These are phyloP conservation scores for Phytophthora vignae DNA, from an alignment of 352 stramenopile species.

Conservation along the genomic window DNA sequence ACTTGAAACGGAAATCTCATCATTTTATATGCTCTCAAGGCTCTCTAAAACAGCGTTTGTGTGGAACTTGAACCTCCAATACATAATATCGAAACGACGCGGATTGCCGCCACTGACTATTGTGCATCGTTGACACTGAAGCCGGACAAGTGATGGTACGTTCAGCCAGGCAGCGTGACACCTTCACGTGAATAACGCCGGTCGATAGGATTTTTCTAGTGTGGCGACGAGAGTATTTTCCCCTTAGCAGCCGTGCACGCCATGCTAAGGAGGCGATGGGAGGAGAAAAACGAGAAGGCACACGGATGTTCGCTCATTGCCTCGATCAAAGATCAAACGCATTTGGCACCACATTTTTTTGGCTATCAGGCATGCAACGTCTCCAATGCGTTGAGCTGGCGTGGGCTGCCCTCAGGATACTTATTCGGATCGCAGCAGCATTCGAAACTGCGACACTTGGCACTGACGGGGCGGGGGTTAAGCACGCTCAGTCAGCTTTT, in stretches of 20 bases:
- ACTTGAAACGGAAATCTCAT: slow-evolving; percentile 19
- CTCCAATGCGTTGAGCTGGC: neutral
- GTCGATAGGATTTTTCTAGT: slow-evolving; percentile 16
- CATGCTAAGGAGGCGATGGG: neutral
- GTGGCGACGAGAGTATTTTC: slow-evolving; percentile 5
- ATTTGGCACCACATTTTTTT: neutral
- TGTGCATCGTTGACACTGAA: slow-evolving; percentile 9
- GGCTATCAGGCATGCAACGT: neutral
- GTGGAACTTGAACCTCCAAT: neutral
- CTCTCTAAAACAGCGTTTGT: neutral
- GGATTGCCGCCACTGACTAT: neutral
- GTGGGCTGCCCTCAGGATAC: neutral
- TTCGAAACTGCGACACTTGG: neutral
- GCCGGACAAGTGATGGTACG: slow-evolving; percentile 1
- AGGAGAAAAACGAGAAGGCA: slow-evolving; percentile 2
- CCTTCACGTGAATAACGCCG: neutral
- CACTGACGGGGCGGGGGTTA: neutral
- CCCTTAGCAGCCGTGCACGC: slow-evolving; percentile 7
- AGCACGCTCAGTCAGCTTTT: slow-evolving; percentile 3
- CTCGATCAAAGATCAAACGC: neutral
- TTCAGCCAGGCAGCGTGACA: slow-evolving; percentile 3
- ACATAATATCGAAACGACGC: slow-evolving; percentile 28
- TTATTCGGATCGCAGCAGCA: slow-evolving; percentile 3
- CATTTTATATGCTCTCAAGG: neutral
- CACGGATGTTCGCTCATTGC: neutral